These are phyloP conservation scores for Brassica juncea DNA, from an alignment of 345 rosid species.

Conservation along the genomic window DNA sequence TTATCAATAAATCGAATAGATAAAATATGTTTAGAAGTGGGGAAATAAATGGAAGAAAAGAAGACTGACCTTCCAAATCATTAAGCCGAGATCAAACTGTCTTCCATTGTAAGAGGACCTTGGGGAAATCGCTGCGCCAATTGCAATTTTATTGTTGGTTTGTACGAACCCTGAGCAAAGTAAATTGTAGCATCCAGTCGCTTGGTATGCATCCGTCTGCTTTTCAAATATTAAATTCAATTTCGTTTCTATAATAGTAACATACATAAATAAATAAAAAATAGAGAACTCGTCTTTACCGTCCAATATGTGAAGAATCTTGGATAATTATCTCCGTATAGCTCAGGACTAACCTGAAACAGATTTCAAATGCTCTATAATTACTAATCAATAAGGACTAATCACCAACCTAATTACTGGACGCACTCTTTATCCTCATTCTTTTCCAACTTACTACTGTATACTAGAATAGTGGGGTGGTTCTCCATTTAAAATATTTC, in stretches of 20 bases:
- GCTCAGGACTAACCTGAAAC: constrained; percentile 92
- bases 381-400: constrained; percentile 25
- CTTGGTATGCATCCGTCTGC: constrained; percentile 96
- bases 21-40: constrained; percentile 29
- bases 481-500: background rate
- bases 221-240: constrained; percentile 11
- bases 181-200: constrained; percentile 98
- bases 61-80: constrained; percentile 92
- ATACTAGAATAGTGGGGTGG: background rate
- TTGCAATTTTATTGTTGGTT: constrained; percentile 85
- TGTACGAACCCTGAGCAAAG: constrained; percentile 95
- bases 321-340: constrained; percentile 90
- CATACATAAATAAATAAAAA: background rate
- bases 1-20: background rate
- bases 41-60: constrained; percentile 32
- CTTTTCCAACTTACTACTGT: constrained; percentile 2
- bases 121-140: constrained; percentile 98
- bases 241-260: background rate
- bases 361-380: constrained; percentile 13
- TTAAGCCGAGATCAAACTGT: constrained; percentile 83
- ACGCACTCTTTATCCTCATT: constrained; percentile 22
- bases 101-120: constrained; percentile 80
- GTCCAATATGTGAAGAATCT: constrained; percentile 99
- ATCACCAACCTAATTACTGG: constrained; percentile 30
- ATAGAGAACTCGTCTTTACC: constrained; percentile 45